Percentiles rank a stretch among this genome's conserved stretches.
phyloP scores from a whole-genome alignment of 2,329 filamentous ascomycete species.

The Zasmidium angulare region DNA sequence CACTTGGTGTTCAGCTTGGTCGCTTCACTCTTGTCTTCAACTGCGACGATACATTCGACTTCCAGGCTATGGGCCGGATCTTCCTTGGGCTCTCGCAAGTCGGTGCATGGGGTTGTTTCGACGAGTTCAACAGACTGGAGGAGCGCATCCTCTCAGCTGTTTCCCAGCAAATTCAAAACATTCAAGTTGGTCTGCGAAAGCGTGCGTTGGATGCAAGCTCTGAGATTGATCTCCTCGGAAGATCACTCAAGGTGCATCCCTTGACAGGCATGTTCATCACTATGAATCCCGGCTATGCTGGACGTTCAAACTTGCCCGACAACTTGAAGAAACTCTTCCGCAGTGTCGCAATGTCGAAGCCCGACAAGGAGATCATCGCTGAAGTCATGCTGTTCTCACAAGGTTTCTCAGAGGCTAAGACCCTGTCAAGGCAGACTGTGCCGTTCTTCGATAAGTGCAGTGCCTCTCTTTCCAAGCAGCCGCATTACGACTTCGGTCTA shows the following conservation, averaged over 20 bases:
- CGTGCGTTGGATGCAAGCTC: conserved; percentile 76
- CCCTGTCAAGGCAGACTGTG: conserved; percentile 90
- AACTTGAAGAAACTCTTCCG: conserved; percentile 99
- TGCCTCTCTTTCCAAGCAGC: conserved; percentile 82
- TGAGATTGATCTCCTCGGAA: conserved; percentile 91
- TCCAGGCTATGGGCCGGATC: conserved; percentile 99
- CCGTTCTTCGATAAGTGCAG: conserved; percentile 97
- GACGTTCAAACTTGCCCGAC: conserved; percentile 94
- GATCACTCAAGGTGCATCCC: conserved; percentile 81
- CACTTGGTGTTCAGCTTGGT: conserved; percentile 90
- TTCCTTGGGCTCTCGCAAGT: conserved; percentile 99
- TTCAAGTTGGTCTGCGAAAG: conserved; percentile 91
- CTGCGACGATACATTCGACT: conserved; percentile 99
- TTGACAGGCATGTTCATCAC: conserved; percentile 99
- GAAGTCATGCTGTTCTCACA: conserved; percentile 99
- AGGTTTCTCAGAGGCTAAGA: conserved; percentile 94
- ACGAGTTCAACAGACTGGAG: conserved; percentile 98
- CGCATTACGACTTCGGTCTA: conserved; percentile 97
- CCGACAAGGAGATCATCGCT: conserved; percentile 98
- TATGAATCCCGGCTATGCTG: conserved; percentile 99
- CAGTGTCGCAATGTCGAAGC: conserved; percentile 99
- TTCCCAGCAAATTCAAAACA: conserved; percentile 99
- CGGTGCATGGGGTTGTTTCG: conserved; percentile 98
- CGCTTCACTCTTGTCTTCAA: conserved; percentile 98
- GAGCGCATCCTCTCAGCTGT: conserved; percentile 97